Evolutionary conservation across 2,329 filamentous ascomycete species (phyloP).

Genomic region (Cephalotrichum gorgonifer): DNA sequence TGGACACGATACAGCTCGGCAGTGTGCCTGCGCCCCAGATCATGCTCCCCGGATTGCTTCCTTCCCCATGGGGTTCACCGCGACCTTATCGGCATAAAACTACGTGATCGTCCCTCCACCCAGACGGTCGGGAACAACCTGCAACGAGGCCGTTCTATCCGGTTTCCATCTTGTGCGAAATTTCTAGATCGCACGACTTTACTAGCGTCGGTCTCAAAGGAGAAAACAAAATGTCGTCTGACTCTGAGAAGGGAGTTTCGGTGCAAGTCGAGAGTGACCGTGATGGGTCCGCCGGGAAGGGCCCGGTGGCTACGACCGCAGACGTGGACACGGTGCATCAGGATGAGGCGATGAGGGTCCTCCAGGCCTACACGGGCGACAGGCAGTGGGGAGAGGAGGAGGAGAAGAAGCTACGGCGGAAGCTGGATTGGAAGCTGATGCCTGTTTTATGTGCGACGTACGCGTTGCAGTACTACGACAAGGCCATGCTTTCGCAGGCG

Average conservation of each 20-base stretch:
- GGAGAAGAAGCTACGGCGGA: constrained; percentile 20
- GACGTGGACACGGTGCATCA: constrained; percentile 23
- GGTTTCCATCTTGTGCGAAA: not conserved
- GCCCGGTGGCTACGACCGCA: not conserved
- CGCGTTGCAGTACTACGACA: constrained; percentile 13
- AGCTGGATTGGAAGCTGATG: constrained; percentile 13
- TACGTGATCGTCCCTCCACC: not conserved
- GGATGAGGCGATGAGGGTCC: constrained; percentile 28
- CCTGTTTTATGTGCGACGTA: constrained; percentile 14
- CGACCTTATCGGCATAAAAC: constrained; percentile 2
- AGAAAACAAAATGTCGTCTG: constrained; percentile 4
- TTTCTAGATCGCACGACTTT: not conserved
- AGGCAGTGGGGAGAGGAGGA: constrained; percentile 24
- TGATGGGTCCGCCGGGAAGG: not conserved
- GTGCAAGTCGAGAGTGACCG: constrained; percentile 5
- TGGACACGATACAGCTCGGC: not conserved
- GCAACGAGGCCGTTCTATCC: no score
- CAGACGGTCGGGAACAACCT: not conserved
- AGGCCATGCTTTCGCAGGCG: constrained; percentile 19
- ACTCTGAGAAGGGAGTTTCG: constrained; percentile 9
- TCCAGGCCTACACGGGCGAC: constrained; percentile 29
- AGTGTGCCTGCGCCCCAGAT: not conserved
- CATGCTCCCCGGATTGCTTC: no score
- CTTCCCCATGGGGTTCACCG: constrained; percentile 3
- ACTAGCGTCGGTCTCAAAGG: not conserved